A percentile compares a stretch with the other conserved stretches of the same genome.
phyloP scores from a whole-genome alignment of 495 filamentous ascomycete species.

The Lasiosphaeria miniovina region DNA sequence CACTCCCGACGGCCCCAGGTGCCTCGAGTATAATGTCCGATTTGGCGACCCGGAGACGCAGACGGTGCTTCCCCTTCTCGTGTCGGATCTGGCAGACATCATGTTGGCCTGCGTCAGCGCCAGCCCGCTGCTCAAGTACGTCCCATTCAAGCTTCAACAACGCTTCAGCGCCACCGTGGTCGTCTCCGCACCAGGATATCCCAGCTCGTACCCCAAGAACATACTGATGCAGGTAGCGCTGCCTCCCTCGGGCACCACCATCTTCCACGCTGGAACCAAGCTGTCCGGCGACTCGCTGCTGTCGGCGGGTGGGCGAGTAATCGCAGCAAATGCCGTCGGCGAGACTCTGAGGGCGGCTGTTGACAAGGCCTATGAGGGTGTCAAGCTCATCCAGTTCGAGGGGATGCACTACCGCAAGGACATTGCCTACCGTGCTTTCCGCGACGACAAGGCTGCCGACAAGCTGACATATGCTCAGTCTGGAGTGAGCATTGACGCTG shows the following conservation, averaged over 20 bases:
- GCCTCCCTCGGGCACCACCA: conserved; percentile 51
- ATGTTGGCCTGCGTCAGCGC: conserved; percentile 81
- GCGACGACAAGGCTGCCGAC: conserved; percentile 36
- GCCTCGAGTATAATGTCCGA: conserved; percentile 94
- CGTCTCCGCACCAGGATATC: conserved; percentile 92
- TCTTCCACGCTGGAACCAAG: conserved; percentile 93
- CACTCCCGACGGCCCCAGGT: conserved; percentile 79
- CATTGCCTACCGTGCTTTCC: conserved; percentile 74
- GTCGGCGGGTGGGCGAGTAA: conserved; percentile 85
- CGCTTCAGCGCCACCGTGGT: conserved; percentile 86
- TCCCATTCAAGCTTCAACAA: conserved; percentile 62
- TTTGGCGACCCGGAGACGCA: conserved; percentile 97
- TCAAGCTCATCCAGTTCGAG: conserved; percentile 76
- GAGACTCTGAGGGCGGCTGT: conserved; percentile 75
- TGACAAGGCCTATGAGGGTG: conserved; percentile 74
- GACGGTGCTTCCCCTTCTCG: conserved; percentile 80
- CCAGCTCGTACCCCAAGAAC: conserved; percentile 81
- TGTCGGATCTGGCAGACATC: conserved; percentile 85
- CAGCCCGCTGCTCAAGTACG: conserved; percentile 66
- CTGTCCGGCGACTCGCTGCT: conserved; percentile 56
- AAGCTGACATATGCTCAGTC: conserved; percentile 88
- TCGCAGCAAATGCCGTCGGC: conserved; percentile 80
- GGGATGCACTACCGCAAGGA: conserved; percentile 92
- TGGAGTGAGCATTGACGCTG: conserved; percentile 88
- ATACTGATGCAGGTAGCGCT: conserved; percentile 61